Conservation (phyloP, 169 alveolate species). For the Eimeria praecox region DNA sequence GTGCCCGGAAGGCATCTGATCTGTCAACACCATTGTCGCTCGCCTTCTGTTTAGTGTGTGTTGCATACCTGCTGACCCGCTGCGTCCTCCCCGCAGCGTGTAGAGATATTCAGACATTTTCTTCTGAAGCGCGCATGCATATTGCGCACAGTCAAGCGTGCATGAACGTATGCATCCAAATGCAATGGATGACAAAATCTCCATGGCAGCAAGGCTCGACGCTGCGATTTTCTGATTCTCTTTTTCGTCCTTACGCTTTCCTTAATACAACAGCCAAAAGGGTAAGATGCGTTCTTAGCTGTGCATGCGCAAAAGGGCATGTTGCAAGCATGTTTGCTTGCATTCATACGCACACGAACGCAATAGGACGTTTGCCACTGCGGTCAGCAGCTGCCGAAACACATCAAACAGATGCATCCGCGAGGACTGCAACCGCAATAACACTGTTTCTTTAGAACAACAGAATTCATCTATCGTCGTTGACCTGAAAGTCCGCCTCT, state of each 20-base stretch:
- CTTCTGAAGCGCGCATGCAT: not conserved
- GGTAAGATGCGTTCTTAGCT: not conserved
- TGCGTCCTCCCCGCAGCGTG: not conserved
- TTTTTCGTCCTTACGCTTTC: not conserved
- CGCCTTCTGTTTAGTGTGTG: not conserved
- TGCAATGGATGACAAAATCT: not conserved
- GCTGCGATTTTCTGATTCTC: not conserved
- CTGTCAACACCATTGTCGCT: not conserved
- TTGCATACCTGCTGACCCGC: not conserved
- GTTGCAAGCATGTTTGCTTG: not conserved
- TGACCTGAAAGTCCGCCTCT: constrained; percentile 44
- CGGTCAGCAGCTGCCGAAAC: not conserved
- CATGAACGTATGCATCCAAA: not conserved
- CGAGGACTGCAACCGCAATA: not conserved
- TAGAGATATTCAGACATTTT: not conserved
- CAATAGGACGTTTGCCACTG: not conserved
- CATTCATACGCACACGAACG: not conserved
- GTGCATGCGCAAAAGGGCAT: not conserved
- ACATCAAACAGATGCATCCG: not conserved
- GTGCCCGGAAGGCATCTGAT: not conserved
- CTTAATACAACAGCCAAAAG: not conserved
- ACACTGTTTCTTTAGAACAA: not conserved
- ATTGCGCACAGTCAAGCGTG: not conserved
- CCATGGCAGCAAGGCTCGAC: not conserved
- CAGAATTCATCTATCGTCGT: not conserved